Evolutionary conservation across 345 rosid genomes (phyloP), one percentile per base, ranked within the genome.

Genomic region (Limnanthes douglasii): DNA sequence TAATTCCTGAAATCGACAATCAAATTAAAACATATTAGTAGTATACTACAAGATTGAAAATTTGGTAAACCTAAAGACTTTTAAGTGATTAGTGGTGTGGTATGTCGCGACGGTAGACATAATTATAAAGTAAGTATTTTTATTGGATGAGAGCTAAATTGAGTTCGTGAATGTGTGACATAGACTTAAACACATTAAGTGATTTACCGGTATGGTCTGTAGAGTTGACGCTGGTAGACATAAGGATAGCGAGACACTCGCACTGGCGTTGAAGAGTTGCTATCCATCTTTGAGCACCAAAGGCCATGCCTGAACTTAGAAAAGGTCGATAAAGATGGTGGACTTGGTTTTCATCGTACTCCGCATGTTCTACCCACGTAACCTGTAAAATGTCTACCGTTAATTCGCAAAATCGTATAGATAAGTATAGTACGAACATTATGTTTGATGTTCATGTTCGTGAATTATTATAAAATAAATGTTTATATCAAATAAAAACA

Each of bases 301-400:
- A 85, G 15, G 80, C 99, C 70, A 84, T 59, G 17, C 99, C 88
- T 0, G 80, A 70, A 27, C 65, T 58, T 8, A 92, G 32, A 20
- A 81, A 37, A 0, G 78, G 79, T 1, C 77, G 69, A 54, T 70
- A 92, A 6, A 78, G 78, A 6, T 72, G 88, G 48, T 85, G 94
- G 12, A 67, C 59, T 33, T 45, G 76, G 36, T 57, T 69, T 44
- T 78, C 94, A 0, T 85, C 99, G 25, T 81, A 92, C 28, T 92
- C 96, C 8, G 83, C 74, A 52, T 81, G 90, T 46, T 92, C 99
- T n/a, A 85, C 80, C 99, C 99, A 92, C 4, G 90, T 85, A 26
- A 92, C 96, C 99, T 92, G 53, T 56, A 51, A 22, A 11, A 11
- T 16, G 9, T n/a, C n/a, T n/a, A n/a, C n/a, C n/a, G n/a, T n/a